A percentile compares a stretch with the other conserved stretches of the same genome.
Evolutionary conservation across 2,329 filamentous ascomycete species (phyloP).

Genomic region (Metarhizium sp.): DNA sequence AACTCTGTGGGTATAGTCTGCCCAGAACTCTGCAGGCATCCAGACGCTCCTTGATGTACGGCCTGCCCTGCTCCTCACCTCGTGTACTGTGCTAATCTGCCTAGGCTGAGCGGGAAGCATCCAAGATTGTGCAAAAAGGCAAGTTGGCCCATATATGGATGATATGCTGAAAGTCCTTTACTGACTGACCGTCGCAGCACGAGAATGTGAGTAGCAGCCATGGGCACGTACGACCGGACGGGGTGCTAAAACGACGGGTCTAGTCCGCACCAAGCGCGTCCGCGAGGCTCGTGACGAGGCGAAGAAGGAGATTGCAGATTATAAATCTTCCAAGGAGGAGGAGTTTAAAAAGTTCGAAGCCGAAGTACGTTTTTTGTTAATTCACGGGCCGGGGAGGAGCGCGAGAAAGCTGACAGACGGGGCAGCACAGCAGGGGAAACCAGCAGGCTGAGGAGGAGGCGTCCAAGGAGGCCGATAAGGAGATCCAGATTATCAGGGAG

Average conservation of each 20-base stretch:
- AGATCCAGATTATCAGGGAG: conserved; percentile 73
- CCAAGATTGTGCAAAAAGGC: conserved; percentile 99
- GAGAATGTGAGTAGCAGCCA: conserved; percentile 63
- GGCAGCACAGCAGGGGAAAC: conserved; percentile 85
- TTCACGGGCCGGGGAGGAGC: not conserved
- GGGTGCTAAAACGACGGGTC: not conserved
- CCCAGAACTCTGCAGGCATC: conserved; percentile 96
- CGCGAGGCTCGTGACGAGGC: conserved; percentile 94
- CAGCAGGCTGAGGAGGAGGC: conserved; percentile 67
- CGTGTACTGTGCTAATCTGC: conserved; percentile 1
- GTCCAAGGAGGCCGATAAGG: conserved; percentile 67
- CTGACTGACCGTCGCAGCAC: conserved; percentile 40
- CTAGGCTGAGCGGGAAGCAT: conserved; percentile 95
- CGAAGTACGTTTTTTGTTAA: conserved; percentile 32
- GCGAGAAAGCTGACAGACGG: not conserved
- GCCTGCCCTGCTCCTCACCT: conserved; percentile 6
- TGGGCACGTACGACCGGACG: not conserved
- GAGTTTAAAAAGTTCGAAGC: conserved; percentile 94
- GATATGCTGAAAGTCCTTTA: not conserved
- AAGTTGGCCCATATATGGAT: conserved; percentile 16
- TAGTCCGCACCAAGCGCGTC: conserved; percentile 81
- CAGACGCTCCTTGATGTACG: conserved; percentile 97
- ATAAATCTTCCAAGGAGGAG: conserved; percentile 79
- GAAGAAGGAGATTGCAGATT: conserved; percentile 95
- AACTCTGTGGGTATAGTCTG: conserved; percentile 52